Conservation (phyloP, 2,329 filamentous ascomycete species). For the Didymella pinodella region DNA sequence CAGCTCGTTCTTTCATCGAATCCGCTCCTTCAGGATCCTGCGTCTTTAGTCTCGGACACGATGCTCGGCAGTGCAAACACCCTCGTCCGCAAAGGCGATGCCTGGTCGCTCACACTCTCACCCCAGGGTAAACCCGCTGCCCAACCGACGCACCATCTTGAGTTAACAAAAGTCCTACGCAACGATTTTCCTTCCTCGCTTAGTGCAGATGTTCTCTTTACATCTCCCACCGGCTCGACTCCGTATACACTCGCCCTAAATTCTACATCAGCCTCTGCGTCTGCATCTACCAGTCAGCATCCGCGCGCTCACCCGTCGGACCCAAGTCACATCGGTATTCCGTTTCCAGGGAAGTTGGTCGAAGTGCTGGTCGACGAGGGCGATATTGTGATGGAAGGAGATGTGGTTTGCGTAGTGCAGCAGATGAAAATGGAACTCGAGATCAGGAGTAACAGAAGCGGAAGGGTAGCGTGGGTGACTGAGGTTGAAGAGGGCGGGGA, state of each 20-base stretch:
- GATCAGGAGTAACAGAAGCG: slow-evolving; percentile 60
- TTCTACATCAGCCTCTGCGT: slow-evolving; percentile 54
- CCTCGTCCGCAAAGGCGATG: slow-evolving; percentile 66
- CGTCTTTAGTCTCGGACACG: slow-evolving; percentile 11
- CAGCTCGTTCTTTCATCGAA: slow-evolving; percentile 11
- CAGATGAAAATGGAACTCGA: slow-evolving; percentile 78
- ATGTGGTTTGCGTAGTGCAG: slow-evolving; percentile 66
- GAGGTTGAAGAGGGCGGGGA: slow-evolving; percentile 64
- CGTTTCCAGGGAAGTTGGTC: slow-evolving; percentile 66
- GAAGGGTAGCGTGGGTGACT: slow-evolving; percentile 60
- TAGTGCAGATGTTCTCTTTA: slow-evolving; percentile 62
- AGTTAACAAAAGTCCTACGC: slow-evolving; percentile 61
- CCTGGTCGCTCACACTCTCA: slow-evolving; percentile 63
- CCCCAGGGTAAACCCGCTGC: slow-evolving; percentile 30
- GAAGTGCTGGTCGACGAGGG: slow-evolving; percentile 66
- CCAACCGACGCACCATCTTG: slow-evolving; percentile 58
- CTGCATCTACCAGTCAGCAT: slow-evolving; percentile 53
- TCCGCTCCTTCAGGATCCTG: background rate
- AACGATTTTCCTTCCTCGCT: slow-evolving; percentile 68
- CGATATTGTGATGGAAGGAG: slow-evolving; percentile 61
- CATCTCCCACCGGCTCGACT: slow-evolving; percentile 50
- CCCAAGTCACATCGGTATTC: slow-evolving; percentile 62
- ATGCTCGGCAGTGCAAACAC: slow-evolving; percentile 44
- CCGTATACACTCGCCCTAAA: slow-evolving; percentile 58
- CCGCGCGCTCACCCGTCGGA: slow-evolving; percentile 60